Percentiles rank a stretch among this genome's conserved stretches.
Conservation (phyloP, 176 grass and related monocot genomes). For the Oryza punctata region DNA sequence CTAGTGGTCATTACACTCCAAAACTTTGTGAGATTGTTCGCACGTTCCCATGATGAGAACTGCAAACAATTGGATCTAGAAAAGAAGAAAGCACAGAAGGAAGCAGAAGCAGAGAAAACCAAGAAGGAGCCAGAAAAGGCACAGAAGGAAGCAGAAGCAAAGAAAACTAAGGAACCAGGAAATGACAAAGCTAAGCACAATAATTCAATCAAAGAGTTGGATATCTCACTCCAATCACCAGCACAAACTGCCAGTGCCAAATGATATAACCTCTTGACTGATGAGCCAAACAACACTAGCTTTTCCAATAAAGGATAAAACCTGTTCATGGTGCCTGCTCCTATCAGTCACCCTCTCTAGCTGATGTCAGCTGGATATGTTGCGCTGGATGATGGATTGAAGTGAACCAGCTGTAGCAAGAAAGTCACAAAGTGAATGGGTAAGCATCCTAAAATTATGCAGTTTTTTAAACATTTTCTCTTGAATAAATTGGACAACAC, state of each 20-base stretch:
- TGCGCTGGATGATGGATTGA: neutral
- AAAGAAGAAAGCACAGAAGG: constrained; percentile 89
- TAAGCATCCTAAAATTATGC: constrained; percentile 9
- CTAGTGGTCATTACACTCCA: constrained; percentile 81
- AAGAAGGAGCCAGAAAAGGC: constrained; percentile 36
- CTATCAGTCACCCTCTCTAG: neutral
- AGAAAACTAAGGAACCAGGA: constrained; percentile 43
- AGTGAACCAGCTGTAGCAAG: constrained; percentile 11
- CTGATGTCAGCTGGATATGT: constrained; percentile 23
- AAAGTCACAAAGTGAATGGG: constrained; percentile 10
- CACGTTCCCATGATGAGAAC: constrained; percentile 87
- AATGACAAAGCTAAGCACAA: constrained; percentile 48
- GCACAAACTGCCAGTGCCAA: constrained; percentile 48
- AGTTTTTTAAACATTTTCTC: neutral
- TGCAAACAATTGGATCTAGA: constrained; percentile 83
- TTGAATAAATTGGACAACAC: neutral
- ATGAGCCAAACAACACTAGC: constrained; percentile 6
- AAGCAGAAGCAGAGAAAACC: constrained; percentile 83
- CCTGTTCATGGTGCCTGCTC: constrained; percentile 12
- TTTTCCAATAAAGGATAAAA: constrained; percentile 17
- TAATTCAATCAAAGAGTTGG: constrained; percentile 53
- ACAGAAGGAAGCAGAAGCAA: constrained; percentile 61
- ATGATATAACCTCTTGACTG: constrained; percentile 27
- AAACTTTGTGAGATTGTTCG: constrained; percentile 86
- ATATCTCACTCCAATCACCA: constrained; percentile 35